Conservation (phyloP, 495 filamentous ascomycete species). For the Jackrogersella multiformis region DNA sequence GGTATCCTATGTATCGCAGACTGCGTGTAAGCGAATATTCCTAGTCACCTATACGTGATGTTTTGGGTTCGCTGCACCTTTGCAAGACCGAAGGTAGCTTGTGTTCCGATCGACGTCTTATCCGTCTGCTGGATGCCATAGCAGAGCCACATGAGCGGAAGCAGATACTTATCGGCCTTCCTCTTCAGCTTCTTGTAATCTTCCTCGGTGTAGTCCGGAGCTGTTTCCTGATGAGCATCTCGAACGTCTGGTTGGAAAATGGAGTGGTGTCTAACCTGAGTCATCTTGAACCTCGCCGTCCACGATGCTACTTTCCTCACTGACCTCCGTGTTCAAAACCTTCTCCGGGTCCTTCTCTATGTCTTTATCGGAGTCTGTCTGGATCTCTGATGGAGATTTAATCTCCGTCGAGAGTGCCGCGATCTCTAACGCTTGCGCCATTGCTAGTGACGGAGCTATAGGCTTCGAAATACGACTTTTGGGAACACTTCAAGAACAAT, state of each 20-base stretch:
- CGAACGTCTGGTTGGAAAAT: not conserved
- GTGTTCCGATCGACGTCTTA: slow-evolving; percentile 47
- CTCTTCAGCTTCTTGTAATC: slow-evolving; percentile 44
- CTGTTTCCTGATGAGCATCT: slow-evolving; percentile 16
- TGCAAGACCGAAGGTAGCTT: slow-evolving; percentile 44
- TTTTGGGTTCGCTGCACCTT: slow-evolving; percentile 7
- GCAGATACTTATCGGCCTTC: slow-evolving; percentile 44
- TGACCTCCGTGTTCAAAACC: slow-evolving; percentile 25
- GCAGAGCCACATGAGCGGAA: slow-evolving; percentile 49
- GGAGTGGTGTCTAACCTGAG: slow-evolving; percentile 19
- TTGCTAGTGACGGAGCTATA: slow-evolving; percentile 3
- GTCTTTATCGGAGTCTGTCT: slow-evolving; percentile 10
- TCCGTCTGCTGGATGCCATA: slow-evolving; percentile 49
- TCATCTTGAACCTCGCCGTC: slow-evolving; percentile 29
- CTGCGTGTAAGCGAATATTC: not conserved
- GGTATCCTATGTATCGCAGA: slow-evolving; percentile 34
- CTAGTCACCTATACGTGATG: not conserved
- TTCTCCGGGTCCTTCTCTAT: slow-evolving; percentile 28
- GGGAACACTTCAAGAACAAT: not conserved
- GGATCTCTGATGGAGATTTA: slow-evolving; percentile 9
- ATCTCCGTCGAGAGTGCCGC: slow-evolving; percentile 16
- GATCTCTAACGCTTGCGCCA: slow-evolving; percentile 27
- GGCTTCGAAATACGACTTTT: not conserved
- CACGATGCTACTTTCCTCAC: slow-evolving; percentile 36
- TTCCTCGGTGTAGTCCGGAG: slow-evolving; percentile 41